A percentile compares a stretch with the other conserved stretches of the same genome.
These are phyloP conservation scores for Sugiyamaella novakii DNA, from an alignment of 1,139 yeast species.

Conservation along the genomic window DNA sequence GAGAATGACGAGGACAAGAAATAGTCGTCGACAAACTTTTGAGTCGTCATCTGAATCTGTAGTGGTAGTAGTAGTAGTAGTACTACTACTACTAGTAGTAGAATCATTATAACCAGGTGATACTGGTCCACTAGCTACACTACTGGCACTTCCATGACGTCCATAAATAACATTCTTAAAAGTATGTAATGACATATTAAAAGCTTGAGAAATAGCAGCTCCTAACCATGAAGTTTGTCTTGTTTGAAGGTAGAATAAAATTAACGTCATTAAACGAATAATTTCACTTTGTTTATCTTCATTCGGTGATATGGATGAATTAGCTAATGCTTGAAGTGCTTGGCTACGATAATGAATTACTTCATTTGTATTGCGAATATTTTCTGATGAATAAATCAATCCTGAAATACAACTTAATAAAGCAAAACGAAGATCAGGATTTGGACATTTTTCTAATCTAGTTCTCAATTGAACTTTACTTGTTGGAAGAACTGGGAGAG, in stretches of 20 bases:
- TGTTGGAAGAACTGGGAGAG: slow-evolving; percentile 46
- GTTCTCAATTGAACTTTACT: slow-evolving; percentile 38
- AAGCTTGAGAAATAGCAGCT: slow-evolving; percentile 42
- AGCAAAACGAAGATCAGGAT: slow-evolving; percentile 31
- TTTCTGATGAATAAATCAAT: slow-evolving; percentile 24
- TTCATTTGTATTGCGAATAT: slow-evolving; percentile 14
- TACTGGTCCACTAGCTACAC: neutral
- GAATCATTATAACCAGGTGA: slow-evolving; percentile 8
- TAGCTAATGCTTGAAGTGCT: slow-evolving; percentile 12
- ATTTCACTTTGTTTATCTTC: slow-evolving; percentile 28
- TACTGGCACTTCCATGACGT: neutral
- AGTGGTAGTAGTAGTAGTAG: too few relatives aligned
- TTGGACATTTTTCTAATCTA: slow-evolving; percentile 36
- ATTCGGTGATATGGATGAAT: slow-evolving; percentile 13
- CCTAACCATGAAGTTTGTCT: slow-evolving; percentile 44
- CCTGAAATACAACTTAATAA: slow-evolving; percentile 32
- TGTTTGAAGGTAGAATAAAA: slow-evolving; percentile 43
- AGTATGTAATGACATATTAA: slow-evolving; percentile 32
- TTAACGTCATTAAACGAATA: slow-evolving; percentile 39
- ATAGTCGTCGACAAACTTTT: slow-evolving; percentile 31
- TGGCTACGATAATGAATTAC: slow-evolving; percentile 15
- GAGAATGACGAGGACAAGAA: slow-evolving; percentile 38
- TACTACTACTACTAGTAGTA: too few relatives aligned
- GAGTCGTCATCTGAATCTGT: slow-evolving; percentile 28
- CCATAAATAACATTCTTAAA: slow-evolving; percentile 7